Percentiles rank a stretch among this genome's conserved stretches.
These are phyloP conservation scores for Spencermartinsiella ligniputridi DNA, from an alignment of 1,139 yeast species.

Conservation along the genomic window DNA sequence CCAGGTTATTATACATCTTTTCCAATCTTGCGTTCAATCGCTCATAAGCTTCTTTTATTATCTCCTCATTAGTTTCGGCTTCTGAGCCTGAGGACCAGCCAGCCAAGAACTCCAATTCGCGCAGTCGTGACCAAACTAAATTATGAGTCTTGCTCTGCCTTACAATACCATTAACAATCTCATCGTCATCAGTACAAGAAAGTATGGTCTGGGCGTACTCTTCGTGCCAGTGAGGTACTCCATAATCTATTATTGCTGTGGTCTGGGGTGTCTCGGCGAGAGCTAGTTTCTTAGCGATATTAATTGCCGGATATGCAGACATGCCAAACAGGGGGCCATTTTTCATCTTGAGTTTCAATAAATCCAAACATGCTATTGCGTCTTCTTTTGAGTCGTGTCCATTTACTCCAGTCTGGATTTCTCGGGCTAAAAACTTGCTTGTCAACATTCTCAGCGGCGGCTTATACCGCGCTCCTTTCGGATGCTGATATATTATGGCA, in stretches of 20 bases:
- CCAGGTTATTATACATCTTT: slow-evolving; percentile 48
- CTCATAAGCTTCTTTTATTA: slow-evolving; percentile 24
- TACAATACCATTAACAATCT: slow-evolving; percentile 41
- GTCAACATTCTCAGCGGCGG: slow-evolving; percentile 74
- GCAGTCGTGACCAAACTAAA: slow-evolving; percentile 51
- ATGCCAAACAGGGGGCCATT: slow-evolving; percentile 67
- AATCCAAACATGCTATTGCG: slow-evolving; percentile 72
- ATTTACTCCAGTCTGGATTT: slow-evolving; percentile 56
- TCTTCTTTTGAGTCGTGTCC: slow-evolving; percentile 92
- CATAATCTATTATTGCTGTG: slow-evolving; percentile 36
- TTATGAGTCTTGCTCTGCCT: slow-evolving; percentile 35
- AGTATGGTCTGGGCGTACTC: slow-evolving; percentile 37
- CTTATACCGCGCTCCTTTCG: slow-evolving; percentile 71
- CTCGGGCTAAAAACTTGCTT: slow-evolving; percentile 46
- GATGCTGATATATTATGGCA: slow-evolving; percentile 73
- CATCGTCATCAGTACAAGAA: slow-evolving; percentile 55
- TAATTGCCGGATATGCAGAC: slow-evolving; percentile 13
- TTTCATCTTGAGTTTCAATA: slow-evolving; percentile 62
- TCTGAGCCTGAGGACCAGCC: slow-evolving; percentile 18
- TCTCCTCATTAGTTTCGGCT: slow-evolving; percentile 5
- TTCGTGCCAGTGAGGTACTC: slow-evolving; percentile 34
- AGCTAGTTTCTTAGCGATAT: slow-evolving; percentile 20
- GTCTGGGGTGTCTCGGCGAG: slow-evolving; percentile 15
- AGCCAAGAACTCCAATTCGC: slow-evolving; percentile 51
- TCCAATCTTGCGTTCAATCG: slow-evolving; percentile 44